Base-by-base conservation (phyloP, 2,329 filamentous ascomycete genomes). In the Fusarium hostae region DNA sequence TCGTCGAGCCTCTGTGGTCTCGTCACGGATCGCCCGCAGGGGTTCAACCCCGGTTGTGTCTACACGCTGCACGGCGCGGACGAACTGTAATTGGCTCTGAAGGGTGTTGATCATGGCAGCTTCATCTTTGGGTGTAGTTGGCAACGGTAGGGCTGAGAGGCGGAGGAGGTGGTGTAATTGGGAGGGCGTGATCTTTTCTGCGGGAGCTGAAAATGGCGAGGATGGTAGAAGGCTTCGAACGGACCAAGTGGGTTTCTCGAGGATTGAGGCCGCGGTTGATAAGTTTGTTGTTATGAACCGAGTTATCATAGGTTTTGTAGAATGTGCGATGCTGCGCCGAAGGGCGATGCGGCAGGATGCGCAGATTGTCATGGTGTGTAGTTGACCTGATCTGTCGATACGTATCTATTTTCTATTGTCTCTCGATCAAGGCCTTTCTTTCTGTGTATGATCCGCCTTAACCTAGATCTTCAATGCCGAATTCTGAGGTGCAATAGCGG, bases 111-210 rank as follows among this genome's bases (percentile, higher is more conserved):
- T 86, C 89, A 97, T 94, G 30, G 85, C 82, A 0, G 84, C 76
- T 79, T 97, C 92, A 75, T 94, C 91, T 56, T 85, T 85, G 3
- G 83, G 72, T 4, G 85, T 85, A 22, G 85, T 82, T 0, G 95
- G 94, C 2, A 87, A 86, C 0, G 95, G 94, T 0, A 99, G 90
- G 18, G 95, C 95, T 7, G 95, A 97, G 41, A 98, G 90, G 22
- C 93, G 92, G 39, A 98, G 90, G 13, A 98, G 90, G 80, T 98
- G 95, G 75, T 89, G 90, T 0, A 98, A 87, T 79, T 94, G 90
- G 47, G 88, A 79, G 1, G 89, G 84, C 0, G 91, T 90, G 68
- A 97, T 87, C 62, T 81, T 80, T 54, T 84, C 78, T 75, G 75
- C 22, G 47, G 79, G 39, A 39, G 70, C 45, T 59, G 79, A 61